Base-by-base conservation (phyloP, 1,284 basidiomycete species). In the Abortiporus biennis region DNA sequence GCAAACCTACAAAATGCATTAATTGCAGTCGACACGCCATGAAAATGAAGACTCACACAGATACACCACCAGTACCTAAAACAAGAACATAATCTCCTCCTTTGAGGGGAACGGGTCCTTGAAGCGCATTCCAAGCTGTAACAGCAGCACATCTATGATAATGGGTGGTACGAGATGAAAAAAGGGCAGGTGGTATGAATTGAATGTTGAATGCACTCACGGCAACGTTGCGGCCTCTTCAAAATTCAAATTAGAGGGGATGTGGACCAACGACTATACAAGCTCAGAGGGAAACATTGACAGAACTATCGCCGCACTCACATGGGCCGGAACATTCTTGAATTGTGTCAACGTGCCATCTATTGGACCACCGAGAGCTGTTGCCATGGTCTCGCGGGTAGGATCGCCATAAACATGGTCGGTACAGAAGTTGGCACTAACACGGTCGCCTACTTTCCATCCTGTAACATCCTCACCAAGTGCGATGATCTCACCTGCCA, bases 401-500 rank as follows among this genome's bases (percentile, higher is more conserved):
- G 31, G 12, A 16, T 51, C 49, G 3, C 52, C 36, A 45, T 41
- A 37, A 13, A 55, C 17, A 29, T 55, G 46, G 42, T 52, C 55
- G 13, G 42, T 20, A 8, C 40, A 19, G 37, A 57, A 53, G 46
- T 52, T 55, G 40, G 49, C 38, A 31, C 64, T 71, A 43, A 83
- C 76, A 17, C 76, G 71, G 52, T 83, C 78, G 11, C 80, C 78
- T 2, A 57, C 46, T 44, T 68, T 42, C 48, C 48, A 54, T 20
- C 40, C 43, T 11, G 37, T 43, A 13, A 79, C 77, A 9, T 68
- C 67, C 27, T 62, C 57, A 3, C 81, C 80, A n/a, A 80, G 54
- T 3, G 68, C 65, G 27, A 79, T 58, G 37, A 85, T 64, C 51
- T 80, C 75, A 6, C 81, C 81, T 9, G 81, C 78, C 48, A 73